Base-by-base conservation (phyloP, 495 filamentous ascomycete species). In the Aspergillus bertholletiae region DNA sequence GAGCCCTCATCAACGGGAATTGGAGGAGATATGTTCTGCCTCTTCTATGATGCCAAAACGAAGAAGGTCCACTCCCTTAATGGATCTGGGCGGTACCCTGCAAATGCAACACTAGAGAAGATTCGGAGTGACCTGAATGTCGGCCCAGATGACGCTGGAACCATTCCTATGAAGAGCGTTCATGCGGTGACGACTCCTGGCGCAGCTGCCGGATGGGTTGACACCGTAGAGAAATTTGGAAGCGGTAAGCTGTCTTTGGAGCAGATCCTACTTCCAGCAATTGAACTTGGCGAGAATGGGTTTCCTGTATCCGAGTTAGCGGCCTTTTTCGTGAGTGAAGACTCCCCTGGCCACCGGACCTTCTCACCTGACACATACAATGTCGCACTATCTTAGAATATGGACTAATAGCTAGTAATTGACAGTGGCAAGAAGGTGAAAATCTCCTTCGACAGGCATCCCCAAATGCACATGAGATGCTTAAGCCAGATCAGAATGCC, bases 21-120 rank as follows among this genome's bases (percentile, higher is more conserved):
- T 57, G 94, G 95, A 54, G 94, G 94, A 28, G 94, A 98, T 73
- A 91, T 96, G 85, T 98, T 98, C 78, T 96, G 90, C 68, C 85
- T 98, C 9, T 97, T 85, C 79, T 97, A 95, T 73, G 80, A 90
- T 63, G 87, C 89, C 46, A 82, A 87, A 58, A 93, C 86, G 0
- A 86, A 86, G 61, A 89, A 86, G 53, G 83, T 97, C 11, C 86
- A 84, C 55, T 88, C 89, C 8, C 71, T 98, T 57, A 98, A 98
- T 70, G 95, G 92, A 23, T 96, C 92, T 1, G 94, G 94, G 15
- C 83, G 95, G 18, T 84, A 90, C 4, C 84, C 89, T 2, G 75
- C 68, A n/a, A 81, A 82, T 20, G 83, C 72, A 32, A 89, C 87
- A 0, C 76, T 96, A 7, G 84, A 89, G 57, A 72, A 75, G 13